phyloP scores from a whole-genome alignment of 2,329 filamentous ascomycete genomes.

The Fusarium devonianum region DNA sequence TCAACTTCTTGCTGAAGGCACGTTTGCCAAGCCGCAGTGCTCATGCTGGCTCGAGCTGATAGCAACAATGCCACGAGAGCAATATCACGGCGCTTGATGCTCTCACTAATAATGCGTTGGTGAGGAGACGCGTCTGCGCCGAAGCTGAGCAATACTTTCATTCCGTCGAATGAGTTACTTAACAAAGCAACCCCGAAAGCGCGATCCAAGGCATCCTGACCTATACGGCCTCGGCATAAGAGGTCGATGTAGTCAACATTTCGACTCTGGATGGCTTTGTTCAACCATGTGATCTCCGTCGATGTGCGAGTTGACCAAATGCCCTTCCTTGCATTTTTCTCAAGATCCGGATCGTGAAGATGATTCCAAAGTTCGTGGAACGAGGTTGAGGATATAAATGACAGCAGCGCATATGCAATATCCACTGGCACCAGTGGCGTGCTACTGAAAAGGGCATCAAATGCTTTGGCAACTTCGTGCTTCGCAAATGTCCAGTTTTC shows the following conservation, averaged over 20 bases:
- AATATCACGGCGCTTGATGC: background rate
- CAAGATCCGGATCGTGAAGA: conserved; percentile 6
- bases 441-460: conserved; percentile 2
- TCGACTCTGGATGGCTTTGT: too few relatives aligned
- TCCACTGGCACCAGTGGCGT: conserved; percentile 8
- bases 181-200: conserved; percentile 13
- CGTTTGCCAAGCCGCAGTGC: background rate
- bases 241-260: conserved; percentile 23
- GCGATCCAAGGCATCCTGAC: conserved; percentile 4
- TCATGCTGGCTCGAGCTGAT: conserved; percentile 1
- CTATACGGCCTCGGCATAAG: conserved; percentile 6
- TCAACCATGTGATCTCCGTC: conserved; percentile 1
- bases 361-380: conserved; percentile 25
- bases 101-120: background rate
- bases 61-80: background rate
- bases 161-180: background rate
- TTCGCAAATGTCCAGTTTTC: conserved; percentile 21
- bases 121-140: background rate
- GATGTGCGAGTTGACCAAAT: background rate
- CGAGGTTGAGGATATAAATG: background rate
- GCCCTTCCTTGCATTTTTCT: conserved; percentile 23
- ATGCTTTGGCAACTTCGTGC: conserved; percentile 15
- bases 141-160: conserved; percentile 15
- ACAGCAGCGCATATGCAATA: conserved; percentile 13
- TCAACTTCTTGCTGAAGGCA: conserved; percentile 8